phyloP scores from a whole-genome alignment of 2,329 filamentous ascomycete genomes.

The Colletotrichum gigasporum region DNA sequence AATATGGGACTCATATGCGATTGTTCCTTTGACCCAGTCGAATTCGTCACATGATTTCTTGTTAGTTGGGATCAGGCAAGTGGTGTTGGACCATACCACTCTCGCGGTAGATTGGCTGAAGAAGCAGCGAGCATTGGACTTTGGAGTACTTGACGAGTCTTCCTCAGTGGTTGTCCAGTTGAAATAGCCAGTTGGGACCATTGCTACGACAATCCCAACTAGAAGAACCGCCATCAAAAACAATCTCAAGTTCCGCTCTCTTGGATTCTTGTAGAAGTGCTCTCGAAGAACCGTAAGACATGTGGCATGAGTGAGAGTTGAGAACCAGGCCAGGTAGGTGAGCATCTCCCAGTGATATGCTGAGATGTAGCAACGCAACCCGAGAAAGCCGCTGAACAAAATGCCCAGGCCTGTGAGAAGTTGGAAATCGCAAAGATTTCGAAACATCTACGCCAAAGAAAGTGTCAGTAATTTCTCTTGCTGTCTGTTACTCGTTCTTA shows the following conservation, averaged over 20 bases:
- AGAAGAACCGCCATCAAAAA: neutral
- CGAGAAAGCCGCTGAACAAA: constrained; percentile 34
- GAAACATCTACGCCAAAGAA: neutral
- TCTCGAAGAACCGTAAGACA: neutral
- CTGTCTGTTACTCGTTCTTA: too few relatives aligned
- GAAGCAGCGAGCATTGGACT: too few relatives aligned
- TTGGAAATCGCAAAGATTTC: constrained; percentile 36
- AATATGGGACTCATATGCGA: too few relatives aligned
- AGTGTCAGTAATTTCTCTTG: too few relatives aligned
- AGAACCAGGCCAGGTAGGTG: constrained; percentile 43
- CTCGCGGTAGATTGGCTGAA: too few relatives aligned
- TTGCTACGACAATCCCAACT: neutral
- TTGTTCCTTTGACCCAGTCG: too few relatives aligned
- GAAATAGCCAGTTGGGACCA: neutral
- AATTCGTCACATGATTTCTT: too few relatives aligned
- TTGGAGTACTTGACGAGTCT: too few relatives aligned
- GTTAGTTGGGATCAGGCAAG: too few relatives aligned
- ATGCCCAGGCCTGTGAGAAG: constrained; percentile 42
- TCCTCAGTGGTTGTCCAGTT: too few relatives aligned
- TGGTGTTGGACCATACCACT: too few relatives aligned
- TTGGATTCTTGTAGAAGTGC: neutral
- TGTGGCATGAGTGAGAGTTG: constrained; percentile 40
- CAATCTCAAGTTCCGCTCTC: neutral
- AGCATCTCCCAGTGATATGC: constrained; percentile 42
- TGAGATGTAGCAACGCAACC: constrained; percentile 25